Evolutionary conservation across 805 yeast species (phyloP).

Genomic region (Suhomyces sp.): DNA sequence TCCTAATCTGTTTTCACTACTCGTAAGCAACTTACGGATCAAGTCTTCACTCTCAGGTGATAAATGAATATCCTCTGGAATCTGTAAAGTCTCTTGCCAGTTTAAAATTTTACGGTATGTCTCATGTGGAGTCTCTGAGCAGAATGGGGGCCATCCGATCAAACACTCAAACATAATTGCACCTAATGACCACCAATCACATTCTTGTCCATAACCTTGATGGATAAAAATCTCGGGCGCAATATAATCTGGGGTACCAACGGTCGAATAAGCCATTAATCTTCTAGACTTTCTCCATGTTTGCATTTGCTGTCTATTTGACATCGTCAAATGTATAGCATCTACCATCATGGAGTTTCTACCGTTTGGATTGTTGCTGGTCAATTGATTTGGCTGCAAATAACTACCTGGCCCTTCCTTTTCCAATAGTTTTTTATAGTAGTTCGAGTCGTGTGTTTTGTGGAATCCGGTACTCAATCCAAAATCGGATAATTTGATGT

Average conservation of each 20-base stretch:
- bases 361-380: constrained; percentile 31
- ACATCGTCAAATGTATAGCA: constrained; percentile 92
- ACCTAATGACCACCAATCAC: constrained; percentile 98
- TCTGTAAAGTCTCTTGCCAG: constrained; percentile 83
- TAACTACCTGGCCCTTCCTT: constrained; percentile 44
- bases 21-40: constrained; percentile 71
- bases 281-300: constrained; percentile 93
- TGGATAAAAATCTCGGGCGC: constrained; percentile 93
- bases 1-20: constrained; percentile 78
- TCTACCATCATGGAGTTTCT: constrained; percentile 87
- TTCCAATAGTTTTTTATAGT: constrained; percentile 78
- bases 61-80: constrained; percentile 89
- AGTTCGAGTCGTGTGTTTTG: constrained; percentile 86
- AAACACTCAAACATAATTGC: constrained; percentile 96
- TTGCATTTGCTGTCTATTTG: constrained; percentile 91
- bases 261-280: constrained; percentile 93
- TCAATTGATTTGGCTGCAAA: constrained; percentile 18
- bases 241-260: constrained; percentile 94
- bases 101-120: constrained; percentile 87
- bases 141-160: constrained; percentile 97
- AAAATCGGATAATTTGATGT: constrained; percentile 68
- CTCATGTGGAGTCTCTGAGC: constrained; percentile 92
- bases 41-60: constrained; percentile 87
- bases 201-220: constrained; percentile 94
- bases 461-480: constrained; percentile 90